Evolutionary conservation across 2,329 filamentous ascomycete species (phyloP).

Genomic region (Coleophoma cylindrospora): DNA sequence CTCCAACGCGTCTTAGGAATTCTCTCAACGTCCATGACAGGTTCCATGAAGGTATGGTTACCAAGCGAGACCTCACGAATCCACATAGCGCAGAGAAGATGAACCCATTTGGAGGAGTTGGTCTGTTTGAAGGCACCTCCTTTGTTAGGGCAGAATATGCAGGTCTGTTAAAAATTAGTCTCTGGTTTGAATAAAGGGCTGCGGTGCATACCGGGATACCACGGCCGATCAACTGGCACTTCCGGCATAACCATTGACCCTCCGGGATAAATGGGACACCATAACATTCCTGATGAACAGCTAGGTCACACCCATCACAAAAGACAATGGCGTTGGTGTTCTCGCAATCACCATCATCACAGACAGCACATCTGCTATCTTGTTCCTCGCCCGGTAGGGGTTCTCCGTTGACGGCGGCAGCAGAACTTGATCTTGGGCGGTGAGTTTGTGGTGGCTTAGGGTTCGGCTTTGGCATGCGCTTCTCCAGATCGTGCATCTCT

Average conservation of each 20-base stretch:
- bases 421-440: constrained; percentile 85
- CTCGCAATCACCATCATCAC: constrained; percentile 98
- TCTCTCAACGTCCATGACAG: constrained; percentile 96
- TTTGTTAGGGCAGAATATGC: constrained; percentile 97
- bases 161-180: constrained; percentile 52
- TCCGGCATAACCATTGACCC: constrained; percentile 95
- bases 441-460: constrained; percentile 95
- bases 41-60: constrained; percentile 97
- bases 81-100: constrained; percentile 96
- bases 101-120: constrained; percentile 92
- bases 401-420: constrained; percentile 93
- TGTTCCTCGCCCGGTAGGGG: constrained; percentile 84
- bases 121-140: constrained; percentile 99
- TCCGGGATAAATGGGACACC: constrained; percentile 98
- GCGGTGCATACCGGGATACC: constrained; percentile 67
- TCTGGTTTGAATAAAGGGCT: background rate
- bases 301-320: constrained; percentile 94
- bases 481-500: constrained; percentile 95
- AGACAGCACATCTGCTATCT: constrained; percentile 95
- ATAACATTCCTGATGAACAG: constrained; percentile 98
- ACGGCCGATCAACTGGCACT: constrained; percentile 91
- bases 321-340: constrained; percentile 99
- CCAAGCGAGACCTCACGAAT: constrained; percentile 95
- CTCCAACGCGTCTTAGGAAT: constrained; percentile 94
- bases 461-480: constrained; percentile 93